phyloP scores from a whole-genome alignment of 371 early-diverging fungal species.

The Choanephora cucurbitarum region DNA sequence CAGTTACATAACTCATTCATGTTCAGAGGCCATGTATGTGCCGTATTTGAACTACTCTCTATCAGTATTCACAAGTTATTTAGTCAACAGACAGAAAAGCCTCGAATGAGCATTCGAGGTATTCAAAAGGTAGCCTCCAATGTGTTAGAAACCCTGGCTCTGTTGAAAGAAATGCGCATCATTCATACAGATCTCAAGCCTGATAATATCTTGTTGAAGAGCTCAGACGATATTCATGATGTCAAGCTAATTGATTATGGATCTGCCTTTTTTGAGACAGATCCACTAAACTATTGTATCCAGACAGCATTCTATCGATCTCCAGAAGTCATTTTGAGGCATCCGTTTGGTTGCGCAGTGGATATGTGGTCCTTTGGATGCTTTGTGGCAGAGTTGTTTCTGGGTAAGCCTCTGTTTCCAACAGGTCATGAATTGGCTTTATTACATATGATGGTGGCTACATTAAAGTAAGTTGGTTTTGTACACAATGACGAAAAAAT shows the following conservation, averaged over 20 bases:
- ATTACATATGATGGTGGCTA: slow-evolving; percentile 82
- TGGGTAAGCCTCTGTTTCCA: slow-evolving; percentile 91
- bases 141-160: slow-evolving; percentile 83
- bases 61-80: slow-evolving; percentile 93
- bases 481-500: too few relatives aligned
- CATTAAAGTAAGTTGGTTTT: slow-evolving; percentile 79
- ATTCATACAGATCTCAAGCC: slow-evolving; percentile 99
- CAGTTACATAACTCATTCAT: slow-evolving; percentile 83
- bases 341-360: slow-evolving; percentile 88
- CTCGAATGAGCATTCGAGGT: slow-evolving; percentile 80
- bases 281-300: slow-evolving; percentile 85
- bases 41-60: slow-evolving; percentile 93
- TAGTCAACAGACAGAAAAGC: slow-evolving; percentile 83
- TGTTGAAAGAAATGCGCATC: slow-evolving; percentile 80
- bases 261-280: slow-evolving; percentile 87
- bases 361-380: slow-evolving; percentile 99
- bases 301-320: slow-evolving; percentile 97
- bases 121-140: slow-evolving; percentile 86
- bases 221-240: slow-evolving; percentile 70
- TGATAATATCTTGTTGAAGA: slow-evolving; percentile 92
- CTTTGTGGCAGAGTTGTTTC: slow-evolving; percentile 96
- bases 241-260: slow-evolving; percentile 99
- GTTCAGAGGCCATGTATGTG: slow-evolving; percentile 90
- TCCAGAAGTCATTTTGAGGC: slow-evolving; percentile 94
- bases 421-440: slow-evolving; percentile 92